Evolutionary conservation across 768 basidiomycete genomes (phyloP), one percentile per base, ranked within the genome.

Genomic region (Flagelloscypha sp.): DNA sequence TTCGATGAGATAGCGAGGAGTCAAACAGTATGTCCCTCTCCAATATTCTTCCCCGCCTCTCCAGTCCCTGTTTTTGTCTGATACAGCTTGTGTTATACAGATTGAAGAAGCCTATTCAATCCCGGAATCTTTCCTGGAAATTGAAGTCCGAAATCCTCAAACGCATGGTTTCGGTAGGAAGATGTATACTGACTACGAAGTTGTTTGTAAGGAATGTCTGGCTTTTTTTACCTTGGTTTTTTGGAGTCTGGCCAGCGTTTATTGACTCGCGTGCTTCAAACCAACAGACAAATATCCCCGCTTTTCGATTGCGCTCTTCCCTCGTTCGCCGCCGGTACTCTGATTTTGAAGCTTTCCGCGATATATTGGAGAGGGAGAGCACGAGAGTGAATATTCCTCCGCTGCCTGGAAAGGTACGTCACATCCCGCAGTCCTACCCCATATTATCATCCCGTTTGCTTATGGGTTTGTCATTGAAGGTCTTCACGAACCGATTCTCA

Each of bases 111-210:
- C 95, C 90, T 99, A 98, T 55, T 86, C 84, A 47, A 82, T 94
- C 5, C 94, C 94, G 23, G 93, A 97, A 61, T 90, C 86, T 52
- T 95, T 94, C 57, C 66, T 98, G 30, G 94, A 98, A 65, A 95
- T 99, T 47, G 94, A 99, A 58, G 89, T 98, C 6, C 70, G 86
- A 48, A 95, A 94, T 55, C 93, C 94, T 6, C 89, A 94, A 61
- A 99, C 94, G 0, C 94, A 97, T 48, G 94, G 93, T 89, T 90
- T 93, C 50, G 94, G 95, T 19, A 70, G 95, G 49, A 97, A 97
- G 72, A 94, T 94, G 93, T 99, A 87, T 62, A 99, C 95, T 27
- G 94, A 98, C 68, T 98, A 98, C 53, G 95, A 99, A 64, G 82
- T 99, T 39, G 83, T 97, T 29, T 95, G 90, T 73, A 92, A 92